Evolutionary conservation across 306 rosid species (phyloP).

Genomic region (Gastrolobium bilobum): DNA sequence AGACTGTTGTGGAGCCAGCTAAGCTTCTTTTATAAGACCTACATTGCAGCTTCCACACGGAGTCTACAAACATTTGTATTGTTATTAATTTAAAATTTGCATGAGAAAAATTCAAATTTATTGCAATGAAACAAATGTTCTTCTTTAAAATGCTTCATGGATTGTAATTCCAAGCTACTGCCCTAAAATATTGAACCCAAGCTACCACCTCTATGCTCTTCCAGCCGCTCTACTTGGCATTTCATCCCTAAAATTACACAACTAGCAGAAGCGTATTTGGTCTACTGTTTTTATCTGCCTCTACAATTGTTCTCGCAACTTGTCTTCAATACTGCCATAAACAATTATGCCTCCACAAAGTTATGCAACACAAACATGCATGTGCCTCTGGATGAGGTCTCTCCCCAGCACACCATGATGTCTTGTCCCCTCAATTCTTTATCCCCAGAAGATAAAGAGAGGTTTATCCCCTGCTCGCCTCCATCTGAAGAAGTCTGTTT

Average conservation of each 20-base stretch:
- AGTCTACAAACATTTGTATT: not conserved
- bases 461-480: not conserved
- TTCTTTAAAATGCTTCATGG: not conserved
- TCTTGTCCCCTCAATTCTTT: too few species aligned
- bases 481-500: not conserved
- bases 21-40: conserved; percentile 9
- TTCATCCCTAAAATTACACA: not conserved
- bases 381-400: too few species aligned
- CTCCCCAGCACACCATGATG: too few species aligned
- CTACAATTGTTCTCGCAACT: not conserved
- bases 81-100: conserved; percentile 1
- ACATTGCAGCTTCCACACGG: not conserved
- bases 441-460: not conserved
- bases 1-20: not conserved
- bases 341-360: not conserved
- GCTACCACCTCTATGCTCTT: not conserved
- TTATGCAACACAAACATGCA: too few species aligned
- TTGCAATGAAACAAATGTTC: not conserved
- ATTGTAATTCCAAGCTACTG: not conserved
- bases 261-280: not conserved
- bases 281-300: not conserved
- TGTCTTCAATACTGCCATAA: not conserved
- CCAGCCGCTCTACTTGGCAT: not conserved
- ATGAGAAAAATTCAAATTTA: not conserved
- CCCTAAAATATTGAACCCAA: not conserved